phyloP scores from a whole-genome alignment of 352 stramenopile genomes.

The Globisporangium sylvaticum region DNA sequence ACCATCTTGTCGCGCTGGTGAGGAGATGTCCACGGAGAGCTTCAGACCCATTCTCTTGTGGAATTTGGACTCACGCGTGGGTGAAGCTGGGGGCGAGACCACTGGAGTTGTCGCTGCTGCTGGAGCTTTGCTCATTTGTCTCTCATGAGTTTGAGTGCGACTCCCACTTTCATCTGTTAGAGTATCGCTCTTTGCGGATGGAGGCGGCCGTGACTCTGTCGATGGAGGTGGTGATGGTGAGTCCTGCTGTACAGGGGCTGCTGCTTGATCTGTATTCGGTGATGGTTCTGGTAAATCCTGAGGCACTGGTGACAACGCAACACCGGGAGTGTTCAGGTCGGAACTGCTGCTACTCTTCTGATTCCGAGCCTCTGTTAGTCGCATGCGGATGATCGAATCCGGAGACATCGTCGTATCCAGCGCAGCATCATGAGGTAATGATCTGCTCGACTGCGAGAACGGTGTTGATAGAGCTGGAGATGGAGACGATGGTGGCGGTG shows the following conservation, averaged over 20 bases:
- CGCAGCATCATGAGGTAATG: background rate
- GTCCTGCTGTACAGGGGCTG: background rate
- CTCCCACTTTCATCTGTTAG: background rate
- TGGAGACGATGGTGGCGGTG: background rate
- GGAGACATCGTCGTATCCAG: constrained; percentile 19
- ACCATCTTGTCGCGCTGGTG: constrained; percentile 42
- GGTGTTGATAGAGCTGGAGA: background rate
- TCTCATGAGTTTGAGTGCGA: background rate
- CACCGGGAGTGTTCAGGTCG: background rate
- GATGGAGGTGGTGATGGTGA: background rate
- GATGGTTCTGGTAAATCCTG: background rate
- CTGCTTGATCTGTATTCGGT: background rate
- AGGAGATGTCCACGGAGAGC: constrained; percentile 48
- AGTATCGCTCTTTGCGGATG: background rate
- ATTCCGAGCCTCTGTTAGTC: constrained; percentile 30
- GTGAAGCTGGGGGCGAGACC: constrained; percentile 13
- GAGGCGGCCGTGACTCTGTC: background rate
- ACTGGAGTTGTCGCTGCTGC: constrained; percentile 1
- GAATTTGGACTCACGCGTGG: constrained; percentile 40
- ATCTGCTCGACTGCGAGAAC: background rate
- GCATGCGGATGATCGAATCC: constrained; percentile 44
- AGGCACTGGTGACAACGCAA: background rate
- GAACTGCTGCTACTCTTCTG: constrained; percentile 18
- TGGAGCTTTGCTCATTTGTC: too few relatives aligned
- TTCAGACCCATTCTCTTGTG: constrained; percentile 43